Evolutionary conservation across 1,139 yeast species (phyloP).

Genomic region (Yamadazyma triangularis): DNA sequence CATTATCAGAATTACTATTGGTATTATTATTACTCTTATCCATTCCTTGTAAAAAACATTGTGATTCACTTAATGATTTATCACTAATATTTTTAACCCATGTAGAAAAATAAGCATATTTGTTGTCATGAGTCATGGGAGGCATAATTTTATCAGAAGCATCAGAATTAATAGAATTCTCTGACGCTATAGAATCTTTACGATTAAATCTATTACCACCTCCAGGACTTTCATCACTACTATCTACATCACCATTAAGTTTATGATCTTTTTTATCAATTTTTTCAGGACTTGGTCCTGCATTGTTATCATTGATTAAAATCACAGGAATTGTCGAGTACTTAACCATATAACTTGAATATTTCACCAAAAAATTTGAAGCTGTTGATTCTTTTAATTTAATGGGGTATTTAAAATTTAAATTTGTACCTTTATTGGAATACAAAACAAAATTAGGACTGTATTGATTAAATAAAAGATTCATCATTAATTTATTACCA

Average conservation of each 20-base stretch:
- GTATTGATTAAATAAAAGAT: constrained; percentile 36
- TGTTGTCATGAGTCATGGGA: constrained; percentile 7
- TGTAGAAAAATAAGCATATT: constrained; percentile 14
- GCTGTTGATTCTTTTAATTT: constrained; percentile 18
- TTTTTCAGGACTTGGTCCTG: no score
- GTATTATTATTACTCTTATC: background rate
- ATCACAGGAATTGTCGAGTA: constrained; percentile 41
- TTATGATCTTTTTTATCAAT: constrained; percentile 1
- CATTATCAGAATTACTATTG: background rate
- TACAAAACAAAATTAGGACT: constrained; percentile 37
- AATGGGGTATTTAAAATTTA: constrained; percentile 42
- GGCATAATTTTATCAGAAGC: constrained; percentile 9
- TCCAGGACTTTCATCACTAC: background rate
- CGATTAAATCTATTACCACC: background rate
- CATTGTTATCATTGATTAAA: constrained; percentile 27
- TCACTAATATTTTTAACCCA: constrained; percentile 27
- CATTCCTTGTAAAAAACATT: constrained; percentile 16
- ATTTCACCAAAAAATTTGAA: constrained; percentile 27
- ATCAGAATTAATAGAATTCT: constrained; percentile 12
- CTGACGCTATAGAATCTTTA: constrained; percentile 4
- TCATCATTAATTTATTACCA: constrained; percentile 34
- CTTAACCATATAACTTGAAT: constrained; percentile 37
- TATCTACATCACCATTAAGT: background rate
- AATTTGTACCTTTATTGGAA: constrained; percentile 37
- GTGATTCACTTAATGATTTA: constrained; percentile 22